Percentiles rank a stretch among this genome's conserved stretches.
Evolutionary conservation across 148 eudicot genomes (phyloP).

Genomic region (Chenopodium album): DNA sequence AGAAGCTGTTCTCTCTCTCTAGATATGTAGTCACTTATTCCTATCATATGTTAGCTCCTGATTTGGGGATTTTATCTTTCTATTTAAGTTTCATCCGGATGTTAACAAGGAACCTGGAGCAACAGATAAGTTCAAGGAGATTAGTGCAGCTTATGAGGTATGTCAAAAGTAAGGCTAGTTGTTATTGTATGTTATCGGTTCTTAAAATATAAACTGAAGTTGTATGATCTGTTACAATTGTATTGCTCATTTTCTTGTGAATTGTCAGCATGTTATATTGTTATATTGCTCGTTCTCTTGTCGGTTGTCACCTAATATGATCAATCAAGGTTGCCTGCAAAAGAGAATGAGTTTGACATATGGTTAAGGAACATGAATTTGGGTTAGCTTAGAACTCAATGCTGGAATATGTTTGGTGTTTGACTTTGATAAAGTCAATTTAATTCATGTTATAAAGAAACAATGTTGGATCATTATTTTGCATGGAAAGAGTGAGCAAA

Average conservation of each 20-base stretch:
- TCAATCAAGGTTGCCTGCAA: background rate
- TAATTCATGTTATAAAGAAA: background rate
- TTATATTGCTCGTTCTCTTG: background rate
- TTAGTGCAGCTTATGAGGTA: conserved; percentile 98
- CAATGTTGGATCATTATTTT: background rate
- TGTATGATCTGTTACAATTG: background rate
- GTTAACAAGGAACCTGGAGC: conserved; percentile 97
- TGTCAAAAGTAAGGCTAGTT: conserved; percentile 16
- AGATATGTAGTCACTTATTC: background rate
- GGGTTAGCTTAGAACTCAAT: background rate
- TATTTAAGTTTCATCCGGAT: conserved; percentile 86
- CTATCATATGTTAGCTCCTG: conserved; percentile 17
- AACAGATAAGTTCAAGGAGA: conserved; percentile 98
- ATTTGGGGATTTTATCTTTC: conserved; percentile 26
- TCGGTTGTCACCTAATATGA: background rate
- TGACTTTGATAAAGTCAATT: background rate
- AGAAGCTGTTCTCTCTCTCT: background rate
- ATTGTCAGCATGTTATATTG: background rate
- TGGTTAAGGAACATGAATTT: background rate
- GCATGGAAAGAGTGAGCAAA: background rate
- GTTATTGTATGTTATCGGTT: background rate
- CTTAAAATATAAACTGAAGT: background rate
- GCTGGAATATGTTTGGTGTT: background rate
- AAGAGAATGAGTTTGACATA: background rate
- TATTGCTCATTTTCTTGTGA: background rate